Evolutionary conservation across 441 rosid species (phyloP), one percentile per base, ranked within the genome.

Genomic region (Macaranga tanarius): DNA sequence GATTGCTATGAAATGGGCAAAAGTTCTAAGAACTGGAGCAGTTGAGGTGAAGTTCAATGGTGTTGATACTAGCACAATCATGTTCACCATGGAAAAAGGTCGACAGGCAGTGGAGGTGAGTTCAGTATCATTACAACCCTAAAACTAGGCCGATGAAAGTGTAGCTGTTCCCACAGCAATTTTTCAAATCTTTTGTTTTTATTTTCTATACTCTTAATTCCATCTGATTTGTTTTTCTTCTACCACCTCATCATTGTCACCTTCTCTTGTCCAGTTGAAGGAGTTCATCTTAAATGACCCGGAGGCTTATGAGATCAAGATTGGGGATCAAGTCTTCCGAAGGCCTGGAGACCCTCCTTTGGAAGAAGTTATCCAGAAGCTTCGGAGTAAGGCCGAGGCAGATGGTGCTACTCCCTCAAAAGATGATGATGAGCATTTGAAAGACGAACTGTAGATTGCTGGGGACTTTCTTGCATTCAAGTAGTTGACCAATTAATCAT

Each of bases 301-400:
- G n/a, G 98, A 95, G 34, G 95, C 95, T 38, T 89, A 92, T 64
- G 98, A 95, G 84, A 75, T 92, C 56, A 92, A 91, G 89, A 84
- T 91, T 2, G 97, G 92, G 51, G 95, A 92, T 66, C 86, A 84
- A 74, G 79, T 75, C 64, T 95, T 82, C 62, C 82, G 97, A 44
- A 83, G 95, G 80, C 84, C 90, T 0, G 99, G 96, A 63, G 97
- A 92, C 81, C 96, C 92, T 72, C 91, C 97, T 0, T 71, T 89
- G n/a, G 98, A 91, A 22, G 77, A 80, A 73, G 86, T 91, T 1
- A 5, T 86, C 7, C 84, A 82, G 73, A 81, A 75, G 74, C 88
- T 85, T 48, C 73, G 42, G 61, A 76, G 75, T 7, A 71, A 81
- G 54, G 79, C 72, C 59, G 71, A 78, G 56, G 67, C 50, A 16